Evolutionary conservation across 352 stramenopile genomes (phyloP), one percentile per base, ranked within the genome.

Genomic region (Globisporangium emineosum): DNA sequence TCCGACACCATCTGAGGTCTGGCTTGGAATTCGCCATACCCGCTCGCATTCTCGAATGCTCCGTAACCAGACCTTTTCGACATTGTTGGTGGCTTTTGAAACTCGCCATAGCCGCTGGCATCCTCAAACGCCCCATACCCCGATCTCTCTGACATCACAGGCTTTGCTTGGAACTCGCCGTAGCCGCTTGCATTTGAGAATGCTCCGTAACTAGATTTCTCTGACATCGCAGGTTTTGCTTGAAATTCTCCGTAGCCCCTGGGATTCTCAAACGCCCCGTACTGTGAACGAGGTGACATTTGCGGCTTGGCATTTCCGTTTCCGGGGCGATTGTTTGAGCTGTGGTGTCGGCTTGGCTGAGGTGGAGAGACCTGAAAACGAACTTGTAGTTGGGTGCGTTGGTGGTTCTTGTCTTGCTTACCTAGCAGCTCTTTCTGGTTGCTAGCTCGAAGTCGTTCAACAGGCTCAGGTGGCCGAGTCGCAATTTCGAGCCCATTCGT

Each of bases 401-500:
- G 32, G 37, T 19, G 37, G 3, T 37, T 42, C 19, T 40, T 54
- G 29, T 33, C 27, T 13, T 55, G 45, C 23, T 63, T 37, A 6
- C 21, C 43, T 35, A 47, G n/a, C 2, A 6, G 13, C 7, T 55
- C 10, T 23, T 30, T 67, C 54, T 29, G 27, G 30, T 58, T 59
- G 33, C 7, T 65, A 19, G 60, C 17, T 37, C 27, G 40, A 42
- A 57, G 42, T 3, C 57, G n/a, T n/a, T n/a, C 60, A 1, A 53
- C 49, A 32, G 42, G 54, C 35, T 70, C 67, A 35, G 66, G 50
- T 27, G 66, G 51, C 30, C 66, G 69, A 10, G 67, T 60, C 1
- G 70, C 69, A 49, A 78, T 66, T 60, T 77, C 68, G 6, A 89
- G 64, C 0, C 80, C 83, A 6, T 78, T 77, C 1, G 80, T 84